phyloP scores from a whole-genome alignment of 495 filamentous ascomycete genomes.

The Hyphodiscus hymeniophilus region DNA sequence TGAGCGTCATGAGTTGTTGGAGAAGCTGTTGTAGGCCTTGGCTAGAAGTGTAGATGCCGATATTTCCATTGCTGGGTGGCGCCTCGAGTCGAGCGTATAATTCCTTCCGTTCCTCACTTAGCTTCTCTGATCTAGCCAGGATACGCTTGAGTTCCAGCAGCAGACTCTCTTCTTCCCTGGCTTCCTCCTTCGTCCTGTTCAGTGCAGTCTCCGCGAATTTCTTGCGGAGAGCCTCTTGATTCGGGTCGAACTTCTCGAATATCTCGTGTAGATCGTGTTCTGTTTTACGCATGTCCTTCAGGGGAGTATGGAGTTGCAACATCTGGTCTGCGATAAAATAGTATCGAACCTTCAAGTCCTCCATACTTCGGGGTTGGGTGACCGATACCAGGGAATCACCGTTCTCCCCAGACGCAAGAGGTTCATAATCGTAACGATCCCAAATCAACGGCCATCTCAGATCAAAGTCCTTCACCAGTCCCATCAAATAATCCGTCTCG shows the following conservation, averaged over 20 bases:
- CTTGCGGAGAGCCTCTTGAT: conserved; percentile 69
- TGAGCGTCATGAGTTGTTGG: conserved; percentile 65
- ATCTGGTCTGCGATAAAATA: conserved; percentile 78
- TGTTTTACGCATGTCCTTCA: conserved; percentile 72
- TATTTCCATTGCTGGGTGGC: conserved; percentile 56
- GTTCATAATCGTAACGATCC: conserved; percentile 80
- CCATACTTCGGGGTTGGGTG: conserved; percentile 55
- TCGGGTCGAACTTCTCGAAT: conserved; percentile 76
- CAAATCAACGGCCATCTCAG: conserved; percentile 86
- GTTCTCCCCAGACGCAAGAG: conserved; percentile 36
- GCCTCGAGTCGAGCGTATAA: conserved; percentile 83
- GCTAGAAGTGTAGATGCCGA: conserved; percentile 69
- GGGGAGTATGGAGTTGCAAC: conserved; percentile 75
- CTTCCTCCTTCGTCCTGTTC: conserved; percentile 73
- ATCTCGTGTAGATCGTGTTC: conserved; percentile 76
- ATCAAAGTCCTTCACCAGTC: conserved; percentile 65
- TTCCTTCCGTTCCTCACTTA: conserved; percentile 81
- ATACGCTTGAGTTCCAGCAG: conserved; percentile 87
- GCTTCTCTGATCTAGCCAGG: conserved; percentile 65
- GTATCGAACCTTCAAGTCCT: conserved; percentile 87
- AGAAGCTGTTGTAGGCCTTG: conserved; percentile 71
- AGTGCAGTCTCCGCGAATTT: conserved; percentile 73
- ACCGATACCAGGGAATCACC: conserved; percentile 36
- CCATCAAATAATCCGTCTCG: conserved; percentile 86
- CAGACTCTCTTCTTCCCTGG: conserved; percentile 82